Evolutionary conservation across 768 basidiomycete genomes (phyloP).

Genomic region (Melanogaster broomeanus): DNA sequence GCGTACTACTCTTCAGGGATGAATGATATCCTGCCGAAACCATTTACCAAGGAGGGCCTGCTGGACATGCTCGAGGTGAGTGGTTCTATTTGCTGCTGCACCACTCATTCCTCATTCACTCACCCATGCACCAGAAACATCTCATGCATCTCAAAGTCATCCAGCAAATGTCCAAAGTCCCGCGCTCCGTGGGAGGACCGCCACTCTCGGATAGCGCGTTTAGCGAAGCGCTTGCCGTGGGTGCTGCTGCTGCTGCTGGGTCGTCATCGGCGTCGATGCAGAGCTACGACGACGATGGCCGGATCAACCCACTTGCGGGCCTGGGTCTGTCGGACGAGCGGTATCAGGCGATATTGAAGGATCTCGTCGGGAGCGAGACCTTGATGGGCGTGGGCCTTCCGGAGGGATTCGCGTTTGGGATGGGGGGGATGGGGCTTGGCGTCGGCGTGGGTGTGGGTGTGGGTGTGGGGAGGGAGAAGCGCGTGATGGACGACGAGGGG

Average conservation of each 20-base stretch:
- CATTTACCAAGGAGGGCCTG: slow-evolving; percentile 93
- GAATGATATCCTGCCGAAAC: slow-evolving; percentile 97
- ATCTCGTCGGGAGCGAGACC: slow-evolving; percentile 65
- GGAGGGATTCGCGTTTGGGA: slow-evolving; percentile 26
- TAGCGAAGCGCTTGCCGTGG: slow-evolving; percentile 54
- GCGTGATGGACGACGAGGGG: slow-evolving; percentile 38
- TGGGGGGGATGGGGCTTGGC: slow-evolving; percentile 4
- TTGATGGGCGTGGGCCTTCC: slow-evolving; percentile 45
- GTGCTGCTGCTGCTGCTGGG: slow-evolving; percentile 21
- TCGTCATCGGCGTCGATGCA: slow-evolving; percentile 31
- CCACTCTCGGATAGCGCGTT: slow-evolving; percentile 54
- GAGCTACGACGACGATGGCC: slow-evolving; percentile 42
- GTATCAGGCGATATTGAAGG: slow-evolving; percentile 77
- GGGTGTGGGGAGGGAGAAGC: slow-evolving; percentile 32
- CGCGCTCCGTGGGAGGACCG: slow-evolving; percentile 68
- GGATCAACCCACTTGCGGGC: slow-evolving; percentile 81
- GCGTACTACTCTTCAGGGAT: slow-evolving; percentile 76
- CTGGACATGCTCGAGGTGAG: slow-evolving; percentile 88
- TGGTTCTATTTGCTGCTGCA: neutral
- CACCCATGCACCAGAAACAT: slow-evolving; percentile 59
- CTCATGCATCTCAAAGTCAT: slow-evolving; percentile 85
- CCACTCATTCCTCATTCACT: neutral
- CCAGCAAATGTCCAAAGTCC: slow-evolving; percentile 70
- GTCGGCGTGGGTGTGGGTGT: slow-evolving; percentile 14
- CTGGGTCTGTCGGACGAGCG: slow-evolving; percentile 91